phyloP scores from a whole-genome alignment of 73 alveolate species.

The Strombidium stylifer region DNA sequence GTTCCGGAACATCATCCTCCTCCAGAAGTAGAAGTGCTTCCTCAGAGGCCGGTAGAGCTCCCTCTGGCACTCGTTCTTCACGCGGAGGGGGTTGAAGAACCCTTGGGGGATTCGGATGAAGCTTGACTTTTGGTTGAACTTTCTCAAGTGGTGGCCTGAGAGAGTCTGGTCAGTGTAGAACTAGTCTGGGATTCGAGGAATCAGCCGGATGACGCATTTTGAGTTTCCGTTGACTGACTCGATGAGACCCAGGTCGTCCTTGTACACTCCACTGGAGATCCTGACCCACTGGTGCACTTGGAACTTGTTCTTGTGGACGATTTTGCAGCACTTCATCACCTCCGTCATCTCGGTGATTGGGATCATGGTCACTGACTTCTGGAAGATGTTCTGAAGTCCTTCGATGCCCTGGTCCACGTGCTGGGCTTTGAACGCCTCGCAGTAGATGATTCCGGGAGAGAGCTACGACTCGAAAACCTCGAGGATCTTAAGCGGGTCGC shows the following conservation, averaged over 20 bases:
- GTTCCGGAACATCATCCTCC: constrained; percentile 20
- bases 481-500: constrained; percentile 33
- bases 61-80: constrained; percentile 20
- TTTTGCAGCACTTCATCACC: constrained; percentile 9
- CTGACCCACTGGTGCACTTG: constrained; percentile 33
- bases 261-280: constrained; percentile 16
- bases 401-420: constrained; percentile 9
- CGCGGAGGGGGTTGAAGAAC: constrained; percentile 27
- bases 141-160: background rate
- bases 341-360: constrained; percentile 42
- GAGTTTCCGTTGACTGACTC: constrained; percentile 4
- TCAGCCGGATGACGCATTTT: constrained; percentile 16
- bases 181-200: constrained; percentile 7
- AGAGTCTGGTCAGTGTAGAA: background rate
- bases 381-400: background rate
- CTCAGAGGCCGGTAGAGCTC: constrained; percentile 7
- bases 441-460: constrained; percentile 4
- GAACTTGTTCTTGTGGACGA: background rate
- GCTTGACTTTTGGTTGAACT: background rate
- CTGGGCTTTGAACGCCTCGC: constrained; percentile 28
- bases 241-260: constrained; percentile 43
- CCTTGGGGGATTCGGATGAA: background rate
- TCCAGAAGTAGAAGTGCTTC: constrained; percentile 31
- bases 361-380: constrained; percentile 18
- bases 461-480: constrained; percentile 11